Evolutionary conservation across 345 rosid genomes (phyloP), one percentile per base, ranked within the genome.

Genomic region (Pistacia atlantica): DNA sequence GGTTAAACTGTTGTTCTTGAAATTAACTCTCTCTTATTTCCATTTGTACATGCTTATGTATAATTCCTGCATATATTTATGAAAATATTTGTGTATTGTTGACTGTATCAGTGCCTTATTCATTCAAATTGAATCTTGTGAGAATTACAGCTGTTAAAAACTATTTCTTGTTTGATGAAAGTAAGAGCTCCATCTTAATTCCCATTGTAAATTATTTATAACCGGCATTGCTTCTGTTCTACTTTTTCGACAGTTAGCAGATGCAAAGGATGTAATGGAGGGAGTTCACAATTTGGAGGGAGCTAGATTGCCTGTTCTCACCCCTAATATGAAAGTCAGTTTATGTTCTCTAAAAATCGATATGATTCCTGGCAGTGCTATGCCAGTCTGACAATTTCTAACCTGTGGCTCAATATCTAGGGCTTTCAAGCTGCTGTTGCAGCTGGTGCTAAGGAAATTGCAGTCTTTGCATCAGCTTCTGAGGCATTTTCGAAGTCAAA

Each of bases 391-490:
- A 64, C 14, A 42, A 58, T 69, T 67, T 83, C 72, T 74, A 16
- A 75, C 75, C 28, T 61, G 59, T 7, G 54, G 10, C 9, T 48
- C 51, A 49, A 66, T 48, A 79, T 79, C 38, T 80, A 91, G 96
- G 93, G 97, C 49, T 91, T 89, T 81, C 85, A 88, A 83, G 92
- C 90, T 65, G 93, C 97, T 52, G 71, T 89, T 77, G 93, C 93
- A 63, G 91, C 93, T 31, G 93, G 97, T 77, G 92, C 93, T 46
- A 90, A 86, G 83, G 97, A 91, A 86, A 85, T 91, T 63, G 93
- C 90, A 33, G 73, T 91, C 68, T 91, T 89, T 90, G 97, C 93
- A 73, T 89, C 97, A 65, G 97, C 97, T 86, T 91, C 93, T 0
- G 93, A 91, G 80, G 85, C 91, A 17, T 91, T 91, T 79, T 91